Percentiles rank a stretch among this genome's conserved stretches.
phyloP scores from a whole-genome alignment of 805 yeast genomes.

The Yamadazyma nakazawae region DNA sequence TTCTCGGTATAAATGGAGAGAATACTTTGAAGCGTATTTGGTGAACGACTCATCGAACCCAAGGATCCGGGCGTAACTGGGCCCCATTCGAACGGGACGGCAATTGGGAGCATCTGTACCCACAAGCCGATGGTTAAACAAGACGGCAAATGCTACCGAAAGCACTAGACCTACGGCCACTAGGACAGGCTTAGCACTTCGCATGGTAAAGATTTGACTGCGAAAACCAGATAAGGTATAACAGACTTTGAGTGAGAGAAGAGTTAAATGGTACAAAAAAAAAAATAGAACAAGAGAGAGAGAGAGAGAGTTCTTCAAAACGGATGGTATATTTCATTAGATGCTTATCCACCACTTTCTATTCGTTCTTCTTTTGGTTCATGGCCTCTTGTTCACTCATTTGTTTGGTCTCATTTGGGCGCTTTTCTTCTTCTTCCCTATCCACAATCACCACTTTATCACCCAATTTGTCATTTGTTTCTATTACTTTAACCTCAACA shows the following conservation, averaged over 20 bases:
- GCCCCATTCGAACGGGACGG: constrained; percentile 72
- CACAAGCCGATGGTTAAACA: constrained; percentile 15
- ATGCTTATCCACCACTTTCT: background rate
- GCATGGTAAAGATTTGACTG: background rate
- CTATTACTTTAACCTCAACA: constrained; percentile 25
- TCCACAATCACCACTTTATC: constrained; percentile 29
- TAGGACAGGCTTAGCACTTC: constrained; percentile 2
- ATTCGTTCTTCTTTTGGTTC: constrained; percentile 1
- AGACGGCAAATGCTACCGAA: constrained; percentile 5
- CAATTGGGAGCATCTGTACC: constrained; percentile 48
- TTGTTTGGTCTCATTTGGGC: background rate
- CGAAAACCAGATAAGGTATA: background rate
- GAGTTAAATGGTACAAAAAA: too few relatives aligned
- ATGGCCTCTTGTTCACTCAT: background rate
- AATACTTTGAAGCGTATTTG: constrained; percentile 72
- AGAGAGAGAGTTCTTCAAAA: background rate
- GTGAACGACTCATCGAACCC: constrained; percentile 73
- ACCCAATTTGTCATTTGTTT: constrained; percentile 22
- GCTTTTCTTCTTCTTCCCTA: constrained; percentile 6
- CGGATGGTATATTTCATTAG: too few relatives aligned
- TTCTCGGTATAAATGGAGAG: constrained; percentile 83
- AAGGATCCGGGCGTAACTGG: constrained; percentile 71
- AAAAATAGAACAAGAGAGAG: background rate
- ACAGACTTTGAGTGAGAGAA: background rate
- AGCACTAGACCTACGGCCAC: constrained; percentile 8